Evolutionary conservation across 2,329 filamentous ascomycete genomes (phyloP).

Genomic region (Fusarium illudens): DNA sequence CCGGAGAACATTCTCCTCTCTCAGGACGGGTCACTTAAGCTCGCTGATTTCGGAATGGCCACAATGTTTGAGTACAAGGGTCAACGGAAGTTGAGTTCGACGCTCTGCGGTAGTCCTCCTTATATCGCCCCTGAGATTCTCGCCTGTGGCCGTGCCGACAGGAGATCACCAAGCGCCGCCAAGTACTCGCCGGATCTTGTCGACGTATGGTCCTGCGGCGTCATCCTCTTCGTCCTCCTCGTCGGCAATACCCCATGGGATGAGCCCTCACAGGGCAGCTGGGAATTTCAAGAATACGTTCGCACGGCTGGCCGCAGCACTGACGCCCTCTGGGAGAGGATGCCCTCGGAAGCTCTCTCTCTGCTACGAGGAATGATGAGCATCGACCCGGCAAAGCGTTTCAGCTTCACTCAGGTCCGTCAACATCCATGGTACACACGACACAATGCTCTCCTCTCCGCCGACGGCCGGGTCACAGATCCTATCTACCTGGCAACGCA

Average conservation of each 20-base stretch:
- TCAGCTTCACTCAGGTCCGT: constrained; percentile 85
- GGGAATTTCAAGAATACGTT: constrained; percentile 90
- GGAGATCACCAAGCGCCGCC: constrained; percentile 56
- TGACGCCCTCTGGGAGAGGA: constrained; percentile 84
- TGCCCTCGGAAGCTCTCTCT: constrained; percentile 79
- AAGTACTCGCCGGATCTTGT: constrained; percentile 82
- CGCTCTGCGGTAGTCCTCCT: constrained; percentile 93
- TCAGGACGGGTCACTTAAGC: constrained; percentile 84
- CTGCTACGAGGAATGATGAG: constrained; percentile 93
- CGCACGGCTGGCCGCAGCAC: constrained; percentile 80
- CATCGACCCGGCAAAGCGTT: constrained; percentile 76
- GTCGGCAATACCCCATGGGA: constrained; percentile 99
- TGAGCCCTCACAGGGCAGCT: constrained; percentile 83
- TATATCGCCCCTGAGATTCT: constrained; percentile 97
- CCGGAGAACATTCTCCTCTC: constrained; percentile 96
- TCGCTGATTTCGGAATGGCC: constrained; percentile 96
- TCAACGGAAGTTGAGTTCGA: constrained; percentile 80
- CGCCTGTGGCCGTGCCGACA: constrained; percentile 58
- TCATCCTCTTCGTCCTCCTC: constrained; percentile 95
- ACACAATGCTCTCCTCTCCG: constrained; percentile 77
- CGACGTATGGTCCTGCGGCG: constrained; percentile 97
- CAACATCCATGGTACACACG: constrained; percentile 95
- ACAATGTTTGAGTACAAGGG: constrained; percentile 93
- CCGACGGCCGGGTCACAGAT: constrained; percentile 78
- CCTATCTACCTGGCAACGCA: constrained; percentile 88